Evolutionary conservation across 1,139 yeast genomes (phyloP).

Genomic region (Geotrichum klebahnii): DNA sequence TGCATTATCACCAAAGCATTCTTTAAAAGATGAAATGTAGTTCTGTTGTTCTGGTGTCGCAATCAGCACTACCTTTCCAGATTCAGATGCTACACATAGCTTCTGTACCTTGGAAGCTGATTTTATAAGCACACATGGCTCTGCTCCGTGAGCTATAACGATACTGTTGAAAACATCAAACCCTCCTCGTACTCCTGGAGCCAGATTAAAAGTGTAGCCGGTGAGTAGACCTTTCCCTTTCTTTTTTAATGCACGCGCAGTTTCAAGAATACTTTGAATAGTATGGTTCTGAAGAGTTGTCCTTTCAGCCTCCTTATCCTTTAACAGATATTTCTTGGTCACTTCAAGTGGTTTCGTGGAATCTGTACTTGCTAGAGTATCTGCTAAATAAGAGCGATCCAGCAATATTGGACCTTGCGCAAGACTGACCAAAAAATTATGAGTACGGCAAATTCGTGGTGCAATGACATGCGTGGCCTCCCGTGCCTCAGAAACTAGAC

Average conservation of each 20-base stretch:
- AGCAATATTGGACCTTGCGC: constrained; percentile 44
- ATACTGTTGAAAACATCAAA: constrained; percentile 57
- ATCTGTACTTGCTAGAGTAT: constrained; percentile 34
- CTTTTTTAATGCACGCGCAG: not conserved
- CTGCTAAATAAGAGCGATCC: constrained; percentile 34
- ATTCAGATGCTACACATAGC: constrained; percentile 18
- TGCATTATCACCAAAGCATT: constrained; percentile 9
- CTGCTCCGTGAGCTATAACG: constrained; percentile 59
- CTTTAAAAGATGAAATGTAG: constrained; percentile 20
- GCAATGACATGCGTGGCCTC: constrained; percentile 49
- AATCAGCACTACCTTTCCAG: constrained; percentile 22
- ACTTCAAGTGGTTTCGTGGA: constrained; percentile 22
- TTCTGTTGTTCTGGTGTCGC: constrained; percentile 22
- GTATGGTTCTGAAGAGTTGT: too few species aligned
- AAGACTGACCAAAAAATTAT: constrained; percentile 62
- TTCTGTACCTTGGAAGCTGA: constrained; percentile 31
- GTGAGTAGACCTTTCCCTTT: constrained; percentile 8
- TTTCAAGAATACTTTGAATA: not conserved
- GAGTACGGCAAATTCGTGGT: constrained; percentile 76
- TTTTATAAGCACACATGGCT: constrained; percentile 11
- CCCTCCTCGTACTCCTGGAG: constrained; percentile 60
- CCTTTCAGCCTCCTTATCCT: too few species aligned
- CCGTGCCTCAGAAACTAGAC: constrained; percentile 34
- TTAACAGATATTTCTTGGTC: too few species aligned
- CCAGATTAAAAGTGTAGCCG: constrained; percentile 17